Evolutionary conservation across 106 monocot genomes (phyloP), one percentile per base, ranked within the genome.

Genomic region (Triglochin maritima): DNA sequence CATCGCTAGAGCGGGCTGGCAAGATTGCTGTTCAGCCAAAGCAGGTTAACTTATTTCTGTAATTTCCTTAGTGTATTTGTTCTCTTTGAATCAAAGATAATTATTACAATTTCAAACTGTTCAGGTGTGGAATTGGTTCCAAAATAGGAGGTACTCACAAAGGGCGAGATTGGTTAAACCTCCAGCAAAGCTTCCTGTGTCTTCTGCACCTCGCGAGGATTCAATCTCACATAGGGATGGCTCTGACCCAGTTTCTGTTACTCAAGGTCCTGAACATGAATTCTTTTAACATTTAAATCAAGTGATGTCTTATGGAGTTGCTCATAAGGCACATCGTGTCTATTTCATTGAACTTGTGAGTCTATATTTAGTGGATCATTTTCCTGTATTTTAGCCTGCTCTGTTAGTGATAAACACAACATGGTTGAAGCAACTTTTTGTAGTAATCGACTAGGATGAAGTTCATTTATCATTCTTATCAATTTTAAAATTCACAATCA

Each of bases 41-140:
- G 72, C 96, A 96, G 91, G 91, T 96, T 57, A 68, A 29, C 29
- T 29, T 29, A 29, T 29, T 29, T 29, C 29, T 29, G 29, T 29
- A 29, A 29, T 29, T 29, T 29, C 42, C 17, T 16, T 3, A 50
- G 12, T 12, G 16, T 8, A 51, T 47, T 50, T 14, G 50, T 41
- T 50, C 1, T 52, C 15, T 49, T 8, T 42, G 42, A 5, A 9
- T 69, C 6, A 41, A 15, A 29, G 29, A 49, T 10, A 60, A n/a
- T 57, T 50, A n/a, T 49, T 13, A 4, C n/a, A 49, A 49, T 0
- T 29, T 71, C 48, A 47, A 14, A 6, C 10, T 59, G 17, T 79
- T 4, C 72, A 96, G 95, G 95, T 96, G 14, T 90, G 90, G 87
- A 96, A 90, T 67, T 96, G 95, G 95, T 96, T 96, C 65, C 95